Conservation (phyloP, 768 basidiomycete species). For the Trametes cubensis region DNA sequence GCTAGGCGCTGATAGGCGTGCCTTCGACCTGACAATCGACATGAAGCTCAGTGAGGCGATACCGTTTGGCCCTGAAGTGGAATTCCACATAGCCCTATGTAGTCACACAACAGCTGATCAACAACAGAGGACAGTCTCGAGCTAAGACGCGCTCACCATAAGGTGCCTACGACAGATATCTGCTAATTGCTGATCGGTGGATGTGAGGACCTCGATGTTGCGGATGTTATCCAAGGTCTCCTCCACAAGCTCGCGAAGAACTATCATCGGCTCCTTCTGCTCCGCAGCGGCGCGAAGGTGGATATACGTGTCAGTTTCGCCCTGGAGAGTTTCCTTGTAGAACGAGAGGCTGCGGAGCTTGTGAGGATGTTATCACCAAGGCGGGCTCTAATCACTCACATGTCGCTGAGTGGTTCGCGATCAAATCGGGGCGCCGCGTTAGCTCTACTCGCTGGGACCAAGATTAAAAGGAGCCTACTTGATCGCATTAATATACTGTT, state of each 20-base stretch:
- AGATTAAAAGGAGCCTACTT: not conserved
- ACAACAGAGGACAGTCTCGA: too few species aligned
- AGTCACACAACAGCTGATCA: too few species aligned
- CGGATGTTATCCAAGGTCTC: slow-evolving; percentile 12
- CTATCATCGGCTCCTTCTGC: not conserved
- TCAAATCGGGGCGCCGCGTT: too few species aligned
- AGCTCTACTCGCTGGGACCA: too few species aligned
- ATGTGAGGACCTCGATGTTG: not conserved
- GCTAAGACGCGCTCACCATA: too few species aligned
- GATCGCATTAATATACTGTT: not conserved
- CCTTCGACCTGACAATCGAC: not conserved
- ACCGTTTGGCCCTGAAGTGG: slow-evolving; percentile 8
- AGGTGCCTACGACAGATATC: not conserved
- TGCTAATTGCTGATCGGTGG: not conserved
- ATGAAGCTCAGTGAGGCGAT: slow-evolving; percentile 7
- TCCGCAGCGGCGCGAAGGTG: slow-evolving; percentile 18
- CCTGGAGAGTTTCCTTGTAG: slow-evolving; percentile 26
- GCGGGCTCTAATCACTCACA: slow-evolving; percentile 1
- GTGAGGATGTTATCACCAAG: not conserved
- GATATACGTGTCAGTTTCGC: slow-evolving; percentile 24
- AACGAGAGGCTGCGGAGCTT: slow-evolving; percentile 14
- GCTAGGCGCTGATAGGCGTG: not conserved
- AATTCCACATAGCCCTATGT: slow-evolving; percentile 6
- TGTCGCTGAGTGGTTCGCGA: not conserved
- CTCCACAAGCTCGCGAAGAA: slow-evolving; percentile 10